These are phyloP conservation scores for Arthroderma uncinatum DNA, from an alignment of 2,329 filamentous ascomycete species.

Conservation along the genomic window DNA sequence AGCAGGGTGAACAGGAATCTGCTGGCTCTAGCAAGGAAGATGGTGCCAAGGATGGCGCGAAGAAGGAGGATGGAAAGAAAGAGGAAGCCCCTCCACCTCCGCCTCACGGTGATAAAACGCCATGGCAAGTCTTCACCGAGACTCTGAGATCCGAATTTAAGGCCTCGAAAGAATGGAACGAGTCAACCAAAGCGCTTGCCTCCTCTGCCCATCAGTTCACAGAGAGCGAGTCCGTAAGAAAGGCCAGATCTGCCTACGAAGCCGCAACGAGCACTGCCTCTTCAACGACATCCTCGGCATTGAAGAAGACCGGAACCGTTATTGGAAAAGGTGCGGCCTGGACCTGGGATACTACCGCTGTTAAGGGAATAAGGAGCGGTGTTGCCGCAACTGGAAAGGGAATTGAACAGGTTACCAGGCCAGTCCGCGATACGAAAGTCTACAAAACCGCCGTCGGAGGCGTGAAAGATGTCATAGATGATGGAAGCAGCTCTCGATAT, in stretches of 20 bases:
- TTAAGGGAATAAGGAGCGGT: conserved; percentile 80
- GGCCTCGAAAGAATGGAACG: conserved; percentile 97
- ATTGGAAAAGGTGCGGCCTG: conserved; percentile 86
- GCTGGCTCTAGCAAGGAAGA: conserved; percentile 20
- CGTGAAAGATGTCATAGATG: conserved; percentile 91
- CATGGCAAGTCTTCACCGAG: conserved; percentile 97
- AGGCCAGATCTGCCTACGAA: conserved; percentile 75
- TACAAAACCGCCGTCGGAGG: conserved; percentile 58
- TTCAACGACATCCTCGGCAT: conserved; percentile 62
- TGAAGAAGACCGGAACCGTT: conserved; percentile 75
- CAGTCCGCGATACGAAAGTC: conserved; percentile 85
- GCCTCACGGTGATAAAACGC: conserved; percentile 96
- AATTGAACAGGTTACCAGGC: conserved; percentile 87
- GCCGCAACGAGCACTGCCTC: conserved; percentile 75
- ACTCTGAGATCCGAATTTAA: conserved; percentile 93
- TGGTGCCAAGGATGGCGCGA: conserved; percentile 36
- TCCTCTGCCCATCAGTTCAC: conserved; percentile 82
- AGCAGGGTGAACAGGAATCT: conserved; percentile 19
- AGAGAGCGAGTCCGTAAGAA: conserved; percentile 82
- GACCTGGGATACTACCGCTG: conserved; percentile 93
- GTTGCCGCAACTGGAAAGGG: conserved; percentile 76
- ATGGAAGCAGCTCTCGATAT: conserved; percentile 90
- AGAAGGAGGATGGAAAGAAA: conserved; percentile 39
- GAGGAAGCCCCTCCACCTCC: conserved; percentile 67
- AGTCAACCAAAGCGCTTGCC: conserved; percentile 89